Base-by-base conservation (phyloP, 768 basidiomycete genomes). In the Pleurotus salmoneostramineus region DNA sequence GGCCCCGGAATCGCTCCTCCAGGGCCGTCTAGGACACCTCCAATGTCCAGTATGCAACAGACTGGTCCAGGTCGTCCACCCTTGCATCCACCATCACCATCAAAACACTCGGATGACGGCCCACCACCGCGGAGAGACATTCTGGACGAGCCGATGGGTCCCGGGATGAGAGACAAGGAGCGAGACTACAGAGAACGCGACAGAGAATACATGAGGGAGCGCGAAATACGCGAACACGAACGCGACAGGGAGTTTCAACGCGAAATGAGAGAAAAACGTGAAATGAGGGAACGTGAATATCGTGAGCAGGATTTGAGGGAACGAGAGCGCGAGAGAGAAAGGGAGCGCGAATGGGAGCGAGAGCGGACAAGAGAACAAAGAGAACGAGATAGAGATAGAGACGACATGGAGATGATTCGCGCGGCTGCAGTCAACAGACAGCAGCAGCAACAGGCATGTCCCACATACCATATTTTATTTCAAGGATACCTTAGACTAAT, bases 321-420 rank as follows among this genome's bases (percentile, higher is more conserved):
- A 14, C 57, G 72, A 10, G 74, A 71, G 43, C 58, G 73, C 37
- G 71, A 74, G 15, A 64, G 65, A 11, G 74, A 71, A 44, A 62
- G 64, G 15, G 58, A 65, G 21, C 68, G 70, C 50, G 61, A 52
- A 11, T 62, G 64, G 60, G 65, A 71, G 58, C 64, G 67, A 45
- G 66, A 74, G n/a, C 57, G 66, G 36, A 64, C 63, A 61, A 67
- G 31, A 68, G 70, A 63, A 52, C 61, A 33, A 17, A 40, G 56
- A 46, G 56, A 32, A 62, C 5, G 21, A 27, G 21, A 58, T 7
- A 17, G 57, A 42, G 58, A 59, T 27, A 52, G 58, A 49, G 56
- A 62, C 27, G 57, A 66, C 55, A 62, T 66, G 60, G 65, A 66
- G 37, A 35, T 50, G 56, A 64, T 66, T 42, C 63, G 65, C 31